A percentile compares a stretch with the other conserved stretches of the same genome.
Evolutionary conservation across 345 rosid species (phyloP).

Genomic region (Brassica carinata): DNA sequence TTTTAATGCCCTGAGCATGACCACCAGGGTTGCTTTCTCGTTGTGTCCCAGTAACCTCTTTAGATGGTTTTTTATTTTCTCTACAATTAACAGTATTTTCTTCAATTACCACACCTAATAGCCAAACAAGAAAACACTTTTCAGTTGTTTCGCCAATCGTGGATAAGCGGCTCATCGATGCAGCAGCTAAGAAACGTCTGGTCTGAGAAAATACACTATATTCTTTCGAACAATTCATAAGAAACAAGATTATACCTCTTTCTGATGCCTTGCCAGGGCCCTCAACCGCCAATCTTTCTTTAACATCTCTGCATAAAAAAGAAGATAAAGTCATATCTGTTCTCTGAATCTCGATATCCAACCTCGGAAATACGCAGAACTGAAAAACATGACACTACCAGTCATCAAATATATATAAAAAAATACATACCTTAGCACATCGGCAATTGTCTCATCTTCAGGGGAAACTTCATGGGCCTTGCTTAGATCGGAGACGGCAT

Average conservation of each 20-base stretch:
- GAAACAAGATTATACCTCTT: constrained; percentile 47
- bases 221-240: not conserved
- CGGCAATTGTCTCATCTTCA: constrained; percentile 84
- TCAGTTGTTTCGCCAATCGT: not conserved
- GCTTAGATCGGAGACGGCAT: constrained; percentile 77
- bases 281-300: constrained; percentile 57
- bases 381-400: not conserved
- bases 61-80: constrained; percentile 37
- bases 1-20: constrained; percentile 29
- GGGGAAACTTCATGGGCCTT: constrained; percentile 83
- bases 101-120: constrained; percentile 64
- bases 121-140: not conserved
- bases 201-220: constrained; percentile 6
- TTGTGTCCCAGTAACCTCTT: constrained; percentile 38
- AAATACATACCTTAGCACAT: constrained; percentile 86
- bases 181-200: constrained; percentile 42
- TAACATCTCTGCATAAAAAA: constrained; percentile 50
- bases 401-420: not conserved
- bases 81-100: constrained; percentile 47
- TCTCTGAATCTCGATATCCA: not conserved
- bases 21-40: constrained; percentile 35
- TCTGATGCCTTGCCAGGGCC: constrained; percentile 50
- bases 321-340: not conserved
- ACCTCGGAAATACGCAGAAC: not conserved
- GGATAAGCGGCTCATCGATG: not conserved